These are phyloP conservation scores for Nepenthes alata DNA, from an alignment of 179 eudicot species.

Conservation along the genomic window DNA sequence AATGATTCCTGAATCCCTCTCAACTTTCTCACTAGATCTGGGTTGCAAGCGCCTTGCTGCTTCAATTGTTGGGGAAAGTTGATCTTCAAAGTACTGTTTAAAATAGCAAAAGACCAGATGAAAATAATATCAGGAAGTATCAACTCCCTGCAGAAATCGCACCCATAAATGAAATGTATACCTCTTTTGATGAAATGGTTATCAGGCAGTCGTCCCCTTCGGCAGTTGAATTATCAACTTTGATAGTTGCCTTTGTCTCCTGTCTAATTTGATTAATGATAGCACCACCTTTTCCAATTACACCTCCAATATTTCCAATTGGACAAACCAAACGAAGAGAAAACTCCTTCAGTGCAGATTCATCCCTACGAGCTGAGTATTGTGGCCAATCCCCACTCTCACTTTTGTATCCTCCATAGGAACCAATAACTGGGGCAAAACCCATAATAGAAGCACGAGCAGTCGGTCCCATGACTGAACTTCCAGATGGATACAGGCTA, in stretches of 20 bases:
- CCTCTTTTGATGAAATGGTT: conserved; percentile 78
- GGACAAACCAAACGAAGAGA: conserved; percentile 79
- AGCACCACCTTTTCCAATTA: conserved; percentile 86
- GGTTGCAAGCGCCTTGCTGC: conserved; percentile 92
- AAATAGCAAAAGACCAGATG: not conserved
- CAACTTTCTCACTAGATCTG: conserved; percentile 90
- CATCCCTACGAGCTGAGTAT: conserved; percentile 56
- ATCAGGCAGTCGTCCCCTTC: conserved; percentile 84
- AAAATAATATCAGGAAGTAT: not conserved
- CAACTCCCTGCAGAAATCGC: not conserved
- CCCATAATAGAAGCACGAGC: conserved; percentile 66
- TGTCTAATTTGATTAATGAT: conserved; percentile 91
- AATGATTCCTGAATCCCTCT: conserved; percentile 83
- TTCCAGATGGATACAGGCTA: conserved; percentile 38
- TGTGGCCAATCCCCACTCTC: conserved; percentile 70
- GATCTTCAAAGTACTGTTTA: conserved; percentile 73
- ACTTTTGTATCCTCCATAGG: conserved; percentile 70
- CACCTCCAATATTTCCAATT: conserved; percentile 74
- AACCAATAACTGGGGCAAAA: conserved; percentile 56
- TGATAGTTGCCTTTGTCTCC: conserved; percentile 73
- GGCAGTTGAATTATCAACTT: conserved; percentile 79
- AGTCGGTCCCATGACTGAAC: conserved; percentile 54
- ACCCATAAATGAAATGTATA: conserved; percentile 10
- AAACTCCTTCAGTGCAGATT: conserved; percentile 60
- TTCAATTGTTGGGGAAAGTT: conserved; percentile 73